Evolutionary conservation across 2,329 filamentous ascomycete genomes (phyloP), one percentile per base, ranked within the genome.

Genomic region (Allantophomopsis lycopodina): DNA sequence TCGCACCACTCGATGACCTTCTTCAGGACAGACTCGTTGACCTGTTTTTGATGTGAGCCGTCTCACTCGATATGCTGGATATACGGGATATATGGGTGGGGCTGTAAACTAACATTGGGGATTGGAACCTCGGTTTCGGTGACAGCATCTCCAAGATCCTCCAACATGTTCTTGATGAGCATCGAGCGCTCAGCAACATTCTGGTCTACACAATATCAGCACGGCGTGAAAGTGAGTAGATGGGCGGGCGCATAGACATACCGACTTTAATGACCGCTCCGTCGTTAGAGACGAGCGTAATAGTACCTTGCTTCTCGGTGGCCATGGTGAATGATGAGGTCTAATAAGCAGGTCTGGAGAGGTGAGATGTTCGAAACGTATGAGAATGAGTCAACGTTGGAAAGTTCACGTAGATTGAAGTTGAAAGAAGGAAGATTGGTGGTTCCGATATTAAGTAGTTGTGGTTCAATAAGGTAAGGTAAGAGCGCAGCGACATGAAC

Each of bases 1-100:
- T 84, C 77, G 68, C 91, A 96, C 91, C 91, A 98, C 63, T 96
- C 91, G 53, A 98, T 80, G 23, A 98, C 91, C 67, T 98, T 98
- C 60, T 81, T 79, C 31, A 98, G 73, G 32, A 98, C 91, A 2
- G 85, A 75, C 59, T 95, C 88, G 59, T 94, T 94, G 50, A 96
- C 85, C 78, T 83, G 45, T 7, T 38, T 40, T 34, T 45, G 34
- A 46, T 43, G 32, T 30, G 32, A 35, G 31, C 42, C 38, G 28
- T 7, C 10, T 28, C 8, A 12, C 3, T 28, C 23, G 23, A 28
- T 28, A 28, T 10, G 7, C 23, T 5, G 8, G 8, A 28, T 3
- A 28, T 8, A 8, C 11, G 8, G 5, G 10, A 8, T 4, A 28
- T 8, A 8, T 28, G 5, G 23, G 11, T 5, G 8, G 33, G 12